Evolutionary conservation across 1,284 basidiomycete genomes (phyloP), one percentile per base, ranked within the genome.

Genomic region (Cutaneotrichosporon mucoides): DNA sequence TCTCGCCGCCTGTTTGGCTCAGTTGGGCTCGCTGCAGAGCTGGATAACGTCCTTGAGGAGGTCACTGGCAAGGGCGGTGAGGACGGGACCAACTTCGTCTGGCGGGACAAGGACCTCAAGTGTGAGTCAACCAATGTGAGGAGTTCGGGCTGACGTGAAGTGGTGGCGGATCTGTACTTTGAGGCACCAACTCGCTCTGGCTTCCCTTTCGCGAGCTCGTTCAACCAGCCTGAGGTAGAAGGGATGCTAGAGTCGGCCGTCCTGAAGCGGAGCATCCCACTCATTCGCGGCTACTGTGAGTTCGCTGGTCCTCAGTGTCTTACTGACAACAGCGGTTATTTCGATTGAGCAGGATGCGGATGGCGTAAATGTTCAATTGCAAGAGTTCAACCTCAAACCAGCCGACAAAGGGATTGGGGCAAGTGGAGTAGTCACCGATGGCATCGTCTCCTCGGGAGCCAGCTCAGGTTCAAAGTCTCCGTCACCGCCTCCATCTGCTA

Each of bases 151-250:
- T 24, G 24, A 24, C 24, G 24, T 24, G 24, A n/a, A 61, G 60
- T 61, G 16, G 43, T 61, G 6, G 60, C 43, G 13, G 60, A 61
- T 35, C 53, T 61, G 34, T 46, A 47, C 44, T 52, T 46, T 13
- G 60, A 61, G 15, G 56, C 49, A 7, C 59, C 61, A 24, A 61
- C 59, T 6, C 44, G 59, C 6, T 65, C 66, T 5, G 66, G 63
- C 41, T 62, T 55, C 45, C 63, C 61, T 12, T 51, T 59, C 12
- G 55, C 53, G 3, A 59, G 45, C 50, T 38, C 45, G 11, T 65
- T 67, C 51, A 57, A 47, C 48, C 66, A 67, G 52, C 66, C 66
- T 1, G 47, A 61, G 42, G 15, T 67, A 0, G 66, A 67, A 46
- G 34, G 48, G 0, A 38, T 61, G 13, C 49, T 61, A 3, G 56